Percentiles rank a stretch among this genome's conserved stretches.
phyloP scores from a whole-genome alignment of 1,284 basidiomycete species.

The Heliocybe sulcata region DNA sequence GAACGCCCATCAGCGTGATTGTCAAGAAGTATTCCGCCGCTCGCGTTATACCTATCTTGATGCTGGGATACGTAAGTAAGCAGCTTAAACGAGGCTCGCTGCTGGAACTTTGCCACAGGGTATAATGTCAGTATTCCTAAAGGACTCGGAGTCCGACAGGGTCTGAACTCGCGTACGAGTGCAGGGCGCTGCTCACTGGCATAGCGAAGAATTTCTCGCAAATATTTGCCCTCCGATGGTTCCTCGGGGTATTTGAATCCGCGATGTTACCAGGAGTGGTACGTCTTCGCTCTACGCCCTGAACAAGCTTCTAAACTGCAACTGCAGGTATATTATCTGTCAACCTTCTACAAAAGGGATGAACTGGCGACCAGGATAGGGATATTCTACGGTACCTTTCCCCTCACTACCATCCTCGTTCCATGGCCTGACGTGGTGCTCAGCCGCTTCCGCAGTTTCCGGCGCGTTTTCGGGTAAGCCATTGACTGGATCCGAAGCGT shows the following conservation, averaged over 20 bases:
- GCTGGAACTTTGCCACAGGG: not conserved
- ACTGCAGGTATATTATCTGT: constrained; percentile 36
- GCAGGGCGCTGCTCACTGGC: not conserved
- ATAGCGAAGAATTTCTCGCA: constrained; percentile 15
- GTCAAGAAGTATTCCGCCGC: constrained; percentile 40
- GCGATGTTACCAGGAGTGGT: constrained; percentile 35
- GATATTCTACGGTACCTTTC: constrained; percentile 32
- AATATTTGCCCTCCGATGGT: constrained; percentile 38
- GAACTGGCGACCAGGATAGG: constrained; percentile 43
- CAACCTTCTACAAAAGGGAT: constrained; percentile 40
- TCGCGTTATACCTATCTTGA: constrained; percentile 37
- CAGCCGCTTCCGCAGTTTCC: constrained; percentile 35
- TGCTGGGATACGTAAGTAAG: constrained; percentile 35
- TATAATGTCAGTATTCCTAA: not conserved
- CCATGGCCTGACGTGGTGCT: not conserved
- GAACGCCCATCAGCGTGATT: constrained; percentile 40
- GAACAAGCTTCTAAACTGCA: not conserved
- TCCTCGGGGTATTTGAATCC: constrained; percentile 38
- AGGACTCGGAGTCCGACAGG: not conserved
- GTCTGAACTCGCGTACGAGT: not conserved
- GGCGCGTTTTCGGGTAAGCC: constrained; percentile 33
- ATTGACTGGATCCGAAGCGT: constrained; percentile 6
- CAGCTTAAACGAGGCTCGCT: not conserved
- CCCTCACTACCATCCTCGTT: not conserved
- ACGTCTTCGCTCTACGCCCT: not conserved